phyloP scores from a whole-genome alignment of 1,139 yeast species.

The Yamadazyma conglobata region DNA sequence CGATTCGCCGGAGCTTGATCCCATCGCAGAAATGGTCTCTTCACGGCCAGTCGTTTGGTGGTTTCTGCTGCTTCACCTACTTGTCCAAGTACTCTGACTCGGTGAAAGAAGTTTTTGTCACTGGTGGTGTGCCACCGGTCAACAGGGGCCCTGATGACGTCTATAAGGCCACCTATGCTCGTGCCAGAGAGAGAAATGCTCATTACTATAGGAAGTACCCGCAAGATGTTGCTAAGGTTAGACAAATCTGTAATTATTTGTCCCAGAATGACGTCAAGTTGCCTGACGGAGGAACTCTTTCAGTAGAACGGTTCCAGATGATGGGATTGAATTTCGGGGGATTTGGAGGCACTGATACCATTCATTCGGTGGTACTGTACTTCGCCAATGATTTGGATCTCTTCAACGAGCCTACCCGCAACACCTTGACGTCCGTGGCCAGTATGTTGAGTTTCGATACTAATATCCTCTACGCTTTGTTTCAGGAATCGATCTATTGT shows the following conservation, averaged over 20 bases:
- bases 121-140: conserved; percentile 60
- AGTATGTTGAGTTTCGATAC: conserved; percentile 44
- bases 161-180: conserved; percentile 42
- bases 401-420: conserved; percentile 33
- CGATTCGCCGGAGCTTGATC: conserved; percentile 34
- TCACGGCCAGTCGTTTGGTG: conserved; percentile 58
- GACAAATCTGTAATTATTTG: conserved; percentile 35
- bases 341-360: conserved; percentile 45
- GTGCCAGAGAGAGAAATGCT: conserved; percentile 45
- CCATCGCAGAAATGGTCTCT: conserved; percentile 45
- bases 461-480: conserved; percentile 49
- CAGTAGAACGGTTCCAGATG: conserved; percentile 51
- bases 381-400: conserved; percentile 35
- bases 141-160: conserved; percentile 42
- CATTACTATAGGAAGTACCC: conserved; percentile 50
- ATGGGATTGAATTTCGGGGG: conserved; percentile 50
- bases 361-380: conserved; percentile 42
- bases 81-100: conserved; percentile 42
- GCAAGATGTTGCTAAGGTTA: conserved; percentile 37
- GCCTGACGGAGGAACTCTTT: conserved; percentile 49
- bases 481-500: conserved; percentile 57
- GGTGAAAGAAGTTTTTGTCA: conserved; percentile 38
- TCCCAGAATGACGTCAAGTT: conserved; percentile 23
- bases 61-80: conserved; percentile 50
- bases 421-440: conserved; percentile 30